A percentile compares a stretch with the other conserved stretches of the same genome.
phyloP scores from a whole-genome alignment of 331 rosid genomes.

The Saraca asoca region DNA sequence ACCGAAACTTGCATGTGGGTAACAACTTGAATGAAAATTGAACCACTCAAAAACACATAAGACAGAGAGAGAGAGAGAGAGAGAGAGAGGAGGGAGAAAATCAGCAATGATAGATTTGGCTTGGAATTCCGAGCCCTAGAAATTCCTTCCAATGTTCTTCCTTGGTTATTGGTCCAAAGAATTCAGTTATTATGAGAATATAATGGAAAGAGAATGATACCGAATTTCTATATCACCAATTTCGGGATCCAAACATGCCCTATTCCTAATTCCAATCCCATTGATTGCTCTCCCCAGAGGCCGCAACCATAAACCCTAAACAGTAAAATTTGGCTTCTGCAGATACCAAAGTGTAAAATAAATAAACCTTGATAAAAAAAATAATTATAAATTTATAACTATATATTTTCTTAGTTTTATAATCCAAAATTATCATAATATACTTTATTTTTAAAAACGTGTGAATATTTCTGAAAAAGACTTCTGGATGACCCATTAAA shows the following conservation, averaged over 20 bases:
- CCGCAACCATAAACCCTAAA: no score
- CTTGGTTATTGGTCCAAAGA: conserved; percentile 32
- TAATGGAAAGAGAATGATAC: conserved; percentile 32
- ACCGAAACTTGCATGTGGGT: conserved; percentile 3
- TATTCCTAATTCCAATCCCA: background rate
- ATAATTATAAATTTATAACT: no score
- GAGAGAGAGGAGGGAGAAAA: background rate
- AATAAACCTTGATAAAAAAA: no score
- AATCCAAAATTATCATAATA: no score
- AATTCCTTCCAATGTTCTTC: conserved; percentile 27
- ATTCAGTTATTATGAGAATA: background rate
- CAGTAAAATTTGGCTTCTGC: background rate
- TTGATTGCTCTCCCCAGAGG: conserved; percentile 26
- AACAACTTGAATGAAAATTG: no score
- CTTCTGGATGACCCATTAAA: no score
- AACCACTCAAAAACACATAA: no score
- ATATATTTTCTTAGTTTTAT: no score
- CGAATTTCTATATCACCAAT: conserved; percentile 40
- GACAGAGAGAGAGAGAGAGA: conserved; percentile 25
- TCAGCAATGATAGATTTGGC: conserved; percentile 6
- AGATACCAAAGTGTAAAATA: background rate
- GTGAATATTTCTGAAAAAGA: no score
- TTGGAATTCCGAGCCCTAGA: conserved; percentile 44
- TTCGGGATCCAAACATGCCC: conserved; percentile 43
- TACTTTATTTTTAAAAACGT: no score